Evolutionary conservation across 2,329 filamentous ascomycete species (phyloP).

Genomic region (Rutstroemia sp.): DNA sequence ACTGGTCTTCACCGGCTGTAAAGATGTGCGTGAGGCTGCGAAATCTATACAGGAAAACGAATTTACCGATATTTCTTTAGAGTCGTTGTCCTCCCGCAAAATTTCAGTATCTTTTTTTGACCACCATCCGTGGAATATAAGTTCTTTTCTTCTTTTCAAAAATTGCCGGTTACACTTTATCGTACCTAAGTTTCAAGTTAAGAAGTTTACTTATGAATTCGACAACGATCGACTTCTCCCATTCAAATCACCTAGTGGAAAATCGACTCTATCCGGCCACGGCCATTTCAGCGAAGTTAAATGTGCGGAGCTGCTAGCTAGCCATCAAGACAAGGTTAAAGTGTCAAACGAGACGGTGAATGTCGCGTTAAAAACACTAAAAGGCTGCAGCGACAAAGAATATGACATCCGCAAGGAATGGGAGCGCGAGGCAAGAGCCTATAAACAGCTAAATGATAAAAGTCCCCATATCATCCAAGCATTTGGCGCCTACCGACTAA

Average conservation of each 20-base stretch:
- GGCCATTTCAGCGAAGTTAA: background rate
- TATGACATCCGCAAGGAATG: background rate
- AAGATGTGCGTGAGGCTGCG: background rate
- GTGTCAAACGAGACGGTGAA: background rate
- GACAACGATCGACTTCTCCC: background rate
- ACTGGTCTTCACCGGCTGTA: background rate
- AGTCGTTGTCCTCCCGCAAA: background rate
- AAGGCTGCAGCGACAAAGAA: background rate
- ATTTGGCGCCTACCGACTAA: background rate
- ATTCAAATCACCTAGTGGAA: background rate
- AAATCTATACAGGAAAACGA: background rate
- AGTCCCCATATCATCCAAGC: background rate
- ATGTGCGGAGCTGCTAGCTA: background rate
- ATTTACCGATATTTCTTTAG: background rate
- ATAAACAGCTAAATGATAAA: background rate
- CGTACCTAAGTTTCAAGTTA: background rate
- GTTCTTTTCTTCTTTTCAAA: background rate
- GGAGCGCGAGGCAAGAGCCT: slow-evolving; percentile 1
- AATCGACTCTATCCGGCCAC: background rate
- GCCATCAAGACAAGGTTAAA: background rate
- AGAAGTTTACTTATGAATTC: background rate
- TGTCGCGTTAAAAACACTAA: background rate
- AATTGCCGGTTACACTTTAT: background rate
- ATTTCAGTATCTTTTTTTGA: background rate
- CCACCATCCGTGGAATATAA: background rate